These are phyloP conservation scores for Salvia splendens DNA, from an alignment of 257 asterid species.

Conservation along the genomic window DNA sequence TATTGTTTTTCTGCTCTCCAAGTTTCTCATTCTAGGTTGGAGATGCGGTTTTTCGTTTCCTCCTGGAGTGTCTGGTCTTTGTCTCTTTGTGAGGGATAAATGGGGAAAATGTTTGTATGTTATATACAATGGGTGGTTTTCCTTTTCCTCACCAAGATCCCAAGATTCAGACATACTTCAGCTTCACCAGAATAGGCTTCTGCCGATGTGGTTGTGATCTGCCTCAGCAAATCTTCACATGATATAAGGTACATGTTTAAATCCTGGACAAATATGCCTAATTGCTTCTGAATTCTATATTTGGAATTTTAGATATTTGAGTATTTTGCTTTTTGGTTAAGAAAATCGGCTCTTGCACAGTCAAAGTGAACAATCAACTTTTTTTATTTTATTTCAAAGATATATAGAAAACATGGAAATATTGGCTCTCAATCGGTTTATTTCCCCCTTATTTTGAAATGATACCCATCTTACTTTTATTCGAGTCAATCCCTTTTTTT, in stretches of 20 bases:
- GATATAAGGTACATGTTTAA: too few relatives aligned
- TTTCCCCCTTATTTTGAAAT: too few relatives aligned
- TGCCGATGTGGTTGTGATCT: not conserved
- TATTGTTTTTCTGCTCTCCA: slow-evolving; percentile 8
- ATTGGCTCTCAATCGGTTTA: too few relatives aligned
- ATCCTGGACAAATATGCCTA: not conserved
- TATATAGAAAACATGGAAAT: too few relatives aligned
- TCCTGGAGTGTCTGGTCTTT: slow-evolving; percentile 27
- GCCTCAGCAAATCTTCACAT: slow-evolving; percentile 1
- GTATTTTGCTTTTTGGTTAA: too few relatives aligned
- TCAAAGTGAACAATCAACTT: too few relatives aligned
- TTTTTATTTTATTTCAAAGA: too few relatives aligned
- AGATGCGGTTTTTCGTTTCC: slow-evolving; percentile 8
- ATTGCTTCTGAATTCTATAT: not conserved
- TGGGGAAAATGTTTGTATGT: not conserved
- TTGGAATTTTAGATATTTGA: too few relatives aligned
- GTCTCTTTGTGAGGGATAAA: slow-evolving; percentile 32
- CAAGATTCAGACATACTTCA: slow-evolving; percentile 9
- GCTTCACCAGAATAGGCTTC: not conserved
- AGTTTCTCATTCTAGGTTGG: slow-evolving; percentile 35
- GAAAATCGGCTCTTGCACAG: too few relatives aligned
- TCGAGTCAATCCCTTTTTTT: too few relatives aligned
- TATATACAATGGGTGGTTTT: not conserved
- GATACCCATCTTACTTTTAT: too few relatives aligned
- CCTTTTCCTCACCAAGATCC: slow-evolving; percentile 26